phyloP scores from a whole-genome alignment of 2,329 filamentous ascomycete species.

The Ascochyta lentis region DNA sequence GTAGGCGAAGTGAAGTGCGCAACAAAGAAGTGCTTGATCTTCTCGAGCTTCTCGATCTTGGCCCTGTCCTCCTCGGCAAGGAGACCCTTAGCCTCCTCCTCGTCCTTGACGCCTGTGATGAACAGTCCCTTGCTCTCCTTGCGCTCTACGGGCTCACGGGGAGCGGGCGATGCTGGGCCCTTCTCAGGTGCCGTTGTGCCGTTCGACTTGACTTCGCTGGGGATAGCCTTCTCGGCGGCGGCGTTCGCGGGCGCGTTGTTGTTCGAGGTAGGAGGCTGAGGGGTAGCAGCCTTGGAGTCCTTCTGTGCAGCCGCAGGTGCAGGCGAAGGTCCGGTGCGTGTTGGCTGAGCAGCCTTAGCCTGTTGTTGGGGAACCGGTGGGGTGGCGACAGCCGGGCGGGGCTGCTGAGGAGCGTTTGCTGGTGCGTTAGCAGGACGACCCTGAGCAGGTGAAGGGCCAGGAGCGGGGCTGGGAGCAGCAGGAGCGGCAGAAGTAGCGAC shows the following conservation, averaged over 20 bases:
- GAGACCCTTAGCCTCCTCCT: constrained; percentile 81
- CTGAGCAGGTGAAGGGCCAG: constrained; percentile 47
- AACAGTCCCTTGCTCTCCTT: constrained; percentile 83
- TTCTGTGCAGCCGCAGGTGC: constrained; percentile 51
- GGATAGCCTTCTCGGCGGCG: constrained; percentile 49
- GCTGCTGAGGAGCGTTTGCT: constrained; percentile 42
- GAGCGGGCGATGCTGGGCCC: constrained; percentile 45
- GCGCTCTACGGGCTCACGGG: constrained; percentile 61
- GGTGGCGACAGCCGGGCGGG: constrained; percentile 40
- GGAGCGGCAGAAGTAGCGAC: constrained; percentile 44
- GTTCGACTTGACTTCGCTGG: constrained; percentile 56
- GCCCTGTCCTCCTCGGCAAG: constrained; percentile 82
- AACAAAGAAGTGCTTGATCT: constrained; percentile 81
- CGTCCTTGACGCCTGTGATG: constrained; percentile 82
- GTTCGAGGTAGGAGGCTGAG: constrained; percentile 51
- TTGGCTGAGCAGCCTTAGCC: constrained; percentile 48
- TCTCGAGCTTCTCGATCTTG: constrained; percentile 74
- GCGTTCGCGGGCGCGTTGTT: constrained; percentile 42
- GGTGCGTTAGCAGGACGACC: constrained; percentile 41
- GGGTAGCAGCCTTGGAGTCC: constrained; percentile 58
- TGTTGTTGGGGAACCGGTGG: constrained; percentile 50
- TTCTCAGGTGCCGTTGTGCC: constrained; percentile 55
- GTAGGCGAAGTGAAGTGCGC: constrained; percentile 82
- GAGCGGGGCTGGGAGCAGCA: constrained; percentile 49
- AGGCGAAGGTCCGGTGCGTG: constrained; percentile 51